Conservation (phyloP, 305 asterid species). For the Fraxinus floribunda region DNA sequence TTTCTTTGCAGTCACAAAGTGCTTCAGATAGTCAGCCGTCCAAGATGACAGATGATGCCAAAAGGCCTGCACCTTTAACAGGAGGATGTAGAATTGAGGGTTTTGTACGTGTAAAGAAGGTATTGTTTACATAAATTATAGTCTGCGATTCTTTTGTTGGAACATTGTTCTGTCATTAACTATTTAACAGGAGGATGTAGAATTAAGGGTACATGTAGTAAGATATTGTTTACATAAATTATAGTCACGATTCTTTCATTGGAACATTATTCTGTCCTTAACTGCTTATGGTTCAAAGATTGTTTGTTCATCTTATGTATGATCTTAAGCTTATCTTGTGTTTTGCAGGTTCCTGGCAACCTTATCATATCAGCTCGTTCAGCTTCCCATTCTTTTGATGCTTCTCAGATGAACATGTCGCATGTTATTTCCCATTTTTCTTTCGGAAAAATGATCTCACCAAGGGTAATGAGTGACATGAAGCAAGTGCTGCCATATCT, state of each 20-base stretch:
- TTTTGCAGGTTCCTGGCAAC: constrained; percentile 88
- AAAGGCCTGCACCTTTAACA: constrained; percentile 82
- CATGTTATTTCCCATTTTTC: constrained; percentile 78
- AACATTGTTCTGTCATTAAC: not conserved
- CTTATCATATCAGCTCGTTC: constrained; percentile 91
- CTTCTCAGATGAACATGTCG: constrained; percentile 96
- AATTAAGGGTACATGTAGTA: not conserved
- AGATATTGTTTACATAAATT: not conserved
- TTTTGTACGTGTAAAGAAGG: constrained; percentile 96
- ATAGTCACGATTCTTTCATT: not conserved
- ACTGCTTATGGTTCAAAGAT: not conserved
- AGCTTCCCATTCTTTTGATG: constrained; percentile 88
- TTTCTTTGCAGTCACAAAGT: constrained; percentile 53
- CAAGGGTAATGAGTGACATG: constrained; percentile 67
- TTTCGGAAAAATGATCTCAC: constrained; percentile 77
- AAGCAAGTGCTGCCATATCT: constrained; percentile 72
- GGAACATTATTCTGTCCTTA: not conserved
- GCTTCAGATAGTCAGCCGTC: constrained; percentile 46
- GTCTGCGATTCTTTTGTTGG: not conserved
- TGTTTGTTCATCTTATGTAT: not conserved
- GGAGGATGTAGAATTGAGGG: constrained; percentile 98
- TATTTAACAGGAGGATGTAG: not conserved
- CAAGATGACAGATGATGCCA: constrained; percentile 41
- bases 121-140: constrained; percentile 17
- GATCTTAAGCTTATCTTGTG: constrained; percentile 22